Percentiles rank a stretch among this genome's conserved stretches.
Evolutionary conservation across 805 yeast species (phyloP).

Genomic region (Saccharomycopsis amapae): DNA sequence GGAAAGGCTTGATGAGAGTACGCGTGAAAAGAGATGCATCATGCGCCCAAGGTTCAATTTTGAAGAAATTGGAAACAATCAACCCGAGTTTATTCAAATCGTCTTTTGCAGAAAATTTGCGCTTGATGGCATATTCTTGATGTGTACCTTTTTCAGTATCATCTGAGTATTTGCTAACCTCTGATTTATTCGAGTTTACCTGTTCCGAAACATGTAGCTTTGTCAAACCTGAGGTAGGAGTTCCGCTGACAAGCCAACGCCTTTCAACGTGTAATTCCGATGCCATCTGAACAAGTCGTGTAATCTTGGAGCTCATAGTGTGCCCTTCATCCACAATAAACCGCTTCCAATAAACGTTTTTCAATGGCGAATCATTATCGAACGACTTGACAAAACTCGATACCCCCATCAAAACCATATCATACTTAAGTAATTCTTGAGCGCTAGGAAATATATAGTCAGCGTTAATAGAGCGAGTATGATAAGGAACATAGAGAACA

Average conservation of each 20-base stretch:
- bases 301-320: slow-evolving; percentile 45
- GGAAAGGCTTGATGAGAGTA: slow-evolving; percentile 42
- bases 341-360: slow-evolving; percentile 54
- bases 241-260: slow-evolving; percentile 70
- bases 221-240: slow-evolving; percentile 68
- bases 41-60: slow-evolving; percentile 50
- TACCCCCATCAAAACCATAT: slow-evolving; percentile 45
- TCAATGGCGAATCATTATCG: slow-evolving; percentile 32
- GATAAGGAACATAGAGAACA: slow-evolving; percentile 28
- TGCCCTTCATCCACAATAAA: slow-evolving; percentile 75
- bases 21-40: slow-evolving; percentile 40
- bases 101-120: slow-evolving; percentile 42
- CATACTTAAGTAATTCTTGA: slow-evolving; percentile 36
- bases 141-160: slow-evolving; percentile 19
- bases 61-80: slow-evolving; percentile 45
- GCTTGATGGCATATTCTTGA: slow-evolving; percentile 39
- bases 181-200: slow-evolving; percentile 23
- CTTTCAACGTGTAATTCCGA: slow-evolving; percentile 47
- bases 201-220: slow-evolving; percentile 38
- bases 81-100: slow-evolving; percentile 50
- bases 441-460: slow-evolving; percentile 28
- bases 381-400: slow-evolving; percentile 40
- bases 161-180: slow-evolving; percentile 20
- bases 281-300: slow-evolving; percentile 45
- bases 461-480: slow-evolving; percentile 9